Evolutionary conservation across 495 filamentous ascomycete species (phyloP).

Genomic region (Daldinia bambusicola): DNA sequence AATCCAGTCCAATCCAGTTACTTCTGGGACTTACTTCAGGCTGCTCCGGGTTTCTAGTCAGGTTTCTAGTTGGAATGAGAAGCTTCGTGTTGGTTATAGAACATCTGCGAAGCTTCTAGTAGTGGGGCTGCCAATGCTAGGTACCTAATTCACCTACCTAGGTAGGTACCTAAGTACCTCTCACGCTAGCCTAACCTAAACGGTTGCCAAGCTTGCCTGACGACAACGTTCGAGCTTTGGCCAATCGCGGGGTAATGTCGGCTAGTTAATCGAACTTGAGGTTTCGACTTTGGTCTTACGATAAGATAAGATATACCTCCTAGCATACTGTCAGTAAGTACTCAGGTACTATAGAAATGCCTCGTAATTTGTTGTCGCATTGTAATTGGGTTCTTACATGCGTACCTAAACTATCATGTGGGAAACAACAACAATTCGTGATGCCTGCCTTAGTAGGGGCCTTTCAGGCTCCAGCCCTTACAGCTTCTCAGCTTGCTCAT

Average conservation of each 20-base stretch:
- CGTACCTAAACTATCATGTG: neutral
- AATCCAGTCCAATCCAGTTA: slow-evolving; percentile 1
- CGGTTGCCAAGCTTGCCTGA: slow-evolving; percentile 26
- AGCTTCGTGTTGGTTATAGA: slow-evolving; percentile 26
- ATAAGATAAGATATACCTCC: slow-evolving; percentile 9
- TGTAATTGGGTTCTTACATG: neutral
- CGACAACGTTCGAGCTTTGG: slow-evolving; percentile 14
- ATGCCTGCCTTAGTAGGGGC: too few species aligned
- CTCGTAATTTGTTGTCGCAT: slow-evolving; percentile 1
- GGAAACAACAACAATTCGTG: neutral
- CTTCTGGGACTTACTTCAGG: slow-evolving; percentile 17
- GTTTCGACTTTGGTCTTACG: neutral
- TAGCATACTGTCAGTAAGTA: too few species aligned
- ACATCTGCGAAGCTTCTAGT: slow-evolving; percentile 35
- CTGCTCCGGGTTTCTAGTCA: slow-evolving; percentile 2
- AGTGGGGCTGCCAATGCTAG: slow-evolving; percentile 26
- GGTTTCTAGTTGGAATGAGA: slow-evolving; percentile 28
- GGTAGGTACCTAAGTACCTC: neutral
- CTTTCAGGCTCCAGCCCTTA: too few species aligned
- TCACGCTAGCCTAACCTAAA: neutral
- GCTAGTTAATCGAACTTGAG: slow-evolving; percentile 17
- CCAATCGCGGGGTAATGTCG: slow-evolving; percentile 26
- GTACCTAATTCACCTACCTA: too few species aligned
- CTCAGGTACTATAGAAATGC: neutral
- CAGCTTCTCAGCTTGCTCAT: too few species aligned